Evolutionary conservation across 169 alveolate species (phyloP).

Genomic region (Plasmodium adleri): DNA sequence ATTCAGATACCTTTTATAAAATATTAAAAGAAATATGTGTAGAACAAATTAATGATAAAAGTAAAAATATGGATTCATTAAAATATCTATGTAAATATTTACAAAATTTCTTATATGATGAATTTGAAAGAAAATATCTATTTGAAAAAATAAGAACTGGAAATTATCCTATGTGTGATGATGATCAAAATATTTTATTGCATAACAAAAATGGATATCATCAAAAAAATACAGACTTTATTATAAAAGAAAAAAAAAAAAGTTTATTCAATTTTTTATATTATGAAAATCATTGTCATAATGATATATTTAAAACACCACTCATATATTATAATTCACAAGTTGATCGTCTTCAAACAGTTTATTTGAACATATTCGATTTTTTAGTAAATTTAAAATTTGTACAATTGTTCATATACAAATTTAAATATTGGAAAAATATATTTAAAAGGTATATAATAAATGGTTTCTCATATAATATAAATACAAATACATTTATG

Average conservation of each 20-base stretch:
- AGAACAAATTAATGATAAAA: constrained; percentile 33
- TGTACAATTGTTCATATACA: background rate
- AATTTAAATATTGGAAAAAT: constrained; percentile 28
- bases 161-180: constrained; percentile 31
- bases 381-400: constrained; percentile 10
- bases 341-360: constrained; percentile 39
- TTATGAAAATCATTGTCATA: constrained; percentile 70
- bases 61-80: constrained; percentile 19
- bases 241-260: constrained; percentile 45
- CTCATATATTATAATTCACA: constrained; percentile 46
- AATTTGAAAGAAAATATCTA: constrained; percentile 44
- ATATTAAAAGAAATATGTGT: constrained; percentile 42
- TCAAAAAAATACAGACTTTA: constrained; percentile 33
- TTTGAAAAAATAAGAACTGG: constrained; percentile 22
- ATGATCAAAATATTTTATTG: constrained; percentile 24
- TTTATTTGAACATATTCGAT: constrained; percentile 34
- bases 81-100: constrained; percentile 31
- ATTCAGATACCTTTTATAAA: constrained; percentile 20
- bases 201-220: constrained; percentile 40
- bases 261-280: constrained; percentile 42
- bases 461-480: background rate
- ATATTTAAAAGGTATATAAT: background rate
- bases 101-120: constrained; percentile 63
- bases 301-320: constrained; percentile 58
- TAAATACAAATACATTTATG: no score